A percentile compares a stretch with the other conserved stretches of the same genome.
These are phyloP conservation scores for Lactarius vividus DNA, from an alignment of 768 basidiomycete species.

Conservation along the genomic window DNA sequence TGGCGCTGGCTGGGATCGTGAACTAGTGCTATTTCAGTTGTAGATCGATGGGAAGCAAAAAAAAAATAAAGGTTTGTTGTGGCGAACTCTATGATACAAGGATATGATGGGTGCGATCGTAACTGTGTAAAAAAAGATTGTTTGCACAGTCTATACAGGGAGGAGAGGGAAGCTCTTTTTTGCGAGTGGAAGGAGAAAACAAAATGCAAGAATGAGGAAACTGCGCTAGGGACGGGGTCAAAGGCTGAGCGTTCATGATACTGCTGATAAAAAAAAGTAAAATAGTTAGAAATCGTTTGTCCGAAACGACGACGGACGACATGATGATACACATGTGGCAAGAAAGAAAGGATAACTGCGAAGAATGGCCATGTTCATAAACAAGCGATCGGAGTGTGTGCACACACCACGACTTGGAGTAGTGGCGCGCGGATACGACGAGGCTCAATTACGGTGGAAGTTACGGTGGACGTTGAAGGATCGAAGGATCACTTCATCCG, in stretches of 20 bases:
- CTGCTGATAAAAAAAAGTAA: background rate
- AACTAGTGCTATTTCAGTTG: background rate
- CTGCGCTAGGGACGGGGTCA: background rate
- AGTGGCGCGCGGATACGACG: background rate
- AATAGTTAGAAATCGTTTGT: constrained; percentile 15
- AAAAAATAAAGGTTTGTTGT: background rate
- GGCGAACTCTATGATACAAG: constrained; percentile 18
- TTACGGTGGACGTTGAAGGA: constrained; percentile 10
- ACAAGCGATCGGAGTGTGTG: background rate
- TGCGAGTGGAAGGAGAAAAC: constrained; percentile 2
- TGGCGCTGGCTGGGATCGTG: background rate
- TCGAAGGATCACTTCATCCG: constrained; percentile 18
- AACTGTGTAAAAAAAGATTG: constrained; percentile 7
- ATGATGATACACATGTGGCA: constrained; percentile 6
- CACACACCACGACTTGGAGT: constrained; percentile 1
- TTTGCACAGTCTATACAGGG: constrained; percentile 11
- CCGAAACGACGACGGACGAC: background rate
- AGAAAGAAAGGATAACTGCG: constrained; percentile 6
- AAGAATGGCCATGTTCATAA: constrained; percentile 1
- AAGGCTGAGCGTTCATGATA: background rate
- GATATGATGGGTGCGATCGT: constrained; percentile 14
- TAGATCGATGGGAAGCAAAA: background rate
- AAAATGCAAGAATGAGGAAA: constrained; percentile 9
- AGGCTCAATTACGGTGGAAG: background rate
- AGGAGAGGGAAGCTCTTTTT: background rate